Conservation (phyloP, 805 yeast species). For the Pichia phayaonensis region DNA sequence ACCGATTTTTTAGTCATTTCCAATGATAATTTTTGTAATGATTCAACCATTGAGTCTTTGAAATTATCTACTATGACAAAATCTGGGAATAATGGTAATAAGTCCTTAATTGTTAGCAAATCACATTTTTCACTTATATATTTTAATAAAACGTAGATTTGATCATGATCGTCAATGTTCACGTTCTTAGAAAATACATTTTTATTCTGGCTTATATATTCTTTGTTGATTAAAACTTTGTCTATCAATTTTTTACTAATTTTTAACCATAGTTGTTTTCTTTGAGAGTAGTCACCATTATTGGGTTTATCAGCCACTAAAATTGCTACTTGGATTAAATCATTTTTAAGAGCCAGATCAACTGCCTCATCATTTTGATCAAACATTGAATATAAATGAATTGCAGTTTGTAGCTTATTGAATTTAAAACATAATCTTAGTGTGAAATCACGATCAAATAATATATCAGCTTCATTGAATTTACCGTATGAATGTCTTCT, state of each 20-base stretch:
- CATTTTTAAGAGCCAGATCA: constrained; percentile 56
- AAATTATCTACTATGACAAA: constrained; percentile 73
- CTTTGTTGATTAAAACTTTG: constrained; percentile 25
- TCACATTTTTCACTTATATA: constrained; percentile 39
- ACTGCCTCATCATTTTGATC: constrained; percentile 76
- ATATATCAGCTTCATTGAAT: constrained; percentile 24
- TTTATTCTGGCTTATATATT: constrained; percentile 19
- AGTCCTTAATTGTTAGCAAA: constrained; percentile 62
- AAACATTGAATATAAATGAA: constrained; percentile 61
- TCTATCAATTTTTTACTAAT: constrained; percentile 46
- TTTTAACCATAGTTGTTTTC: constrained; percentile 69
- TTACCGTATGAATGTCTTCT: constrained; percentile 7
- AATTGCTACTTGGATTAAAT: constrained; percentile 51
- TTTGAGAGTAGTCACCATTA: constrained; percentile 29
- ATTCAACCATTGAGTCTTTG: constrained; percentile 72
- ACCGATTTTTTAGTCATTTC: constrained; percentile 56
- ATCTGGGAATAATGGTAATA: constrained; percentile 80
- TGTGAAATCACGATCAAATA: constrained; percentile 66
- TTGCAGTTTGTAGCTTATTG: constrained; percentile 55
- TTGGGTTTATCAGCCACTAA: constrained; percentile 47
- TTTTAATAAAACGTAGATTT: constrained; percentile 26
- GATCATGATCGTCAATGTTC: constrained; percentile 15
- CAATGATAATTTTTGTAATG: constrained; percentile 67
- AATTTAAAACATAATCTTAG: constrained; percentile 62
- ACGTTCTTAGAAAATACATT: constrained; percentile 5